Conservation (phyloP, 495 filamentous ascomycete genomes). For the Penicillium cinerascens region DNA sequence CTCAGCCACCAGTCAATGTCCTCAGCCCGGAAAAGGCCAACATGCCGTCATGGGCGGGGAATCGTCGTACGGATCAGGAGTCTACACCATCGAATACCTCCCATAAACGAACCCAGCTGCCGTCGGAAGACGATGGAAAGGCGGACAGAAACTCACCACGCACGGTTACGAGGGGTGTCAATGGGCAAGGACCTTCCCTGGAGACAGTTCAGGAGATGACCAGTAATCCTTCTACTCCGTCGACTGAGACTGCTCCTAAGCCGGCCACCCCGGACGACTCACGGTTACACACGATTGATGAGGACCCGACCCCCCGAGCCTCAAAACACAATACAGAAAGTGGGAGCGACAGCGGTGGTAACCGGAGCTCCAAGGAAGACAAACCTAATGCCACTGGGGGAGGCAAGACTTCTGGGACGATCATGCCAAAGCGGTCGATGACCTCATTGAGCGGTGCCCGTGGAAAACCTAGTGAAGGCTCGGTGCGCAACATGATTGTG, state of each 20-base stretch:
- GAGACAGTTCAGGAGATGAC: conserved; percentile 89
- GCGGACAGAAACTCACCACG: conserved; percentile 35
- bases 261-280: conserved; percentile 29
- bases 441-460: conserved; percentile 48
- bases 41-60: conserved; percentile 59
- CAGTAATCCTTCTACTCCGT: conserved; percentile 74
- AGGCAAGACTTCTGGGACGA: conserved; percentile 21
- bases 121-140: conserved; percentile 33
- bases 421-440: conserved; percentile 48
- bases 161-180: conserved; percentile 55
- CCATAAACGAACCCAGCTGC: conserved; percentile 34
- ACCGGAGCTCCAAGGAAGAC: conserved; percentile 42
- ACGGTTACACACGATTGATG: conserved; percentile 37
- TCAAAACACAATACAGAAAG: conserved; percentile 38
- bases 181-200: conserved; percentile 64
- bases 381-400: conserved; percentile 23
- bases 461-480: conserved; percentile 65
- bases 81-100: conserved; percentile 41
- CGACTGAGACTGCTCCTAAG: conserved; percentile 43
- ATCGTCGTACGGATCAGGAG: conserved; percentile 38
- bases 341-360: conserved; percentile 50
- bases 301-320: conserved; percentile 37
- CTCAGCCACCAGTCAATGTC: conserved; percentile 56
- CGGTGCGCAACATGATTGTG: conserved; percentile 90
- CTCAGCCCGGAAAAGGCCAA: conserved; percentile 61